Percentiles rank a stretch among this genome's conserved stretches.
Evolutionary conservation across 306 rosid species (phyloP).

Genomic region (Cicer cuneatum): DNA sequence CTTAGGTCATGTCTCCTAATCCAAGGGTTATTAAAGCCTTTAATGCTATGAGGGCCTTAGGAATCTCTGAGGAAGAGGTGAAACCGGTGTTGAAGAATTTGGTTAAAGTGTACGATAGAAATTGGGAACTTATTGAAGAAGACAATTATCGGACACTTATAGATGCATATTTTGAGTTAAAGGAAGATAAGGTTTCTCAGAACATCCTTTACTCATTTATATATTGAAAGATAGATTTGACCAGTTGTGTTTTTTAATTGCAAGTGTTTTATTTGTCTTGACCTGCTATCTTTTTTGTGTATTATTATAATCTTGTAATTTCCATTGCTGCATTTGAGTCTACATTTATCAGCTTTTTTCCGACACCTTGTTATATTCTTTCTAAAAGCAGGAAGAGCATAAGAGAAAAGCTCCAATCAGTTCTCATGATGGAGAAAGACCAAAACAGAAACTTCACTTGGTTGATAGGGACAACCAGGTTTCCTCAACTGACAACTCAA

Average conservation of each 20-base stretch:
- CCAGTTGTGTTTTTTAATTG: constrained; percentile 5
- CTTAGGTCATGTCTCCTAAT: constrained; percentile 53
- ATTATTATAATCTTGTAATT: neutral
- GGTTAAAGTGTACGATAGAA: constrained; percentile 46
- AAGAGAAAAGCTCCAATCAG: constrained; percentile 47
- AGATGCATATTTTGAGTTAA: constrained; percentile 74
- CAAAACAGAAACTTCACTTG: constrained; percentile 43
- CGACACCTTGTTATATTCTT: constrained; percentile 35
- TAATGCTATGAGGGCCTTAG: constrained; percentile 56
- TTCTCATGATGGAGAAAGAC: constrained; percentile 45
- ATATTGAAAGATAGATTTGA: constrained; percentile 12
- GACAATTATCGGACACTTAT: constrained; percentile 71
- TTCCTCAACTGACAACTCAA: constrained; percentile 33
- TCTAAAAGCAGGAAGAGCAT: constrained; percentile 43
- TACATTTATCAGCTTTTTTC: constrained; percentile 8
- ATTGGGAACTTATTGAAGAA: constrained; percentile 75
- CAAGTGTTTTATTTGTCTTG: neutral
- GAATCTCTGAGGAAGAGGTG: constrained; percentile 58
- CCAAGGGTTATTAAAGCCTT: constrained; percentile 55
- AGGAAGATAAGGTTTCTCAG: constrained; percentile 61
- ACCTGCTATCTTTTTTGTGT: neutral
- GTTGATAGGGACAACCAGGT: constrained; percentile 44
- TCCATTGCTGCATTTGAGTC: constrained; percentile 30
- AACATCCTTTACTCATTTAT: constrained; percentile 30
- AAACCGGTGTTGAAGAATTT: constrained; percentile 60